A percentile compares a stretch with the other conserved stretches of the same genome.
These are phyloP conservation scores for Hanseniaspora jakobsenii DNA, from an alignment of 805 yeast genomes.

Conservation along the genomic window DNA sequence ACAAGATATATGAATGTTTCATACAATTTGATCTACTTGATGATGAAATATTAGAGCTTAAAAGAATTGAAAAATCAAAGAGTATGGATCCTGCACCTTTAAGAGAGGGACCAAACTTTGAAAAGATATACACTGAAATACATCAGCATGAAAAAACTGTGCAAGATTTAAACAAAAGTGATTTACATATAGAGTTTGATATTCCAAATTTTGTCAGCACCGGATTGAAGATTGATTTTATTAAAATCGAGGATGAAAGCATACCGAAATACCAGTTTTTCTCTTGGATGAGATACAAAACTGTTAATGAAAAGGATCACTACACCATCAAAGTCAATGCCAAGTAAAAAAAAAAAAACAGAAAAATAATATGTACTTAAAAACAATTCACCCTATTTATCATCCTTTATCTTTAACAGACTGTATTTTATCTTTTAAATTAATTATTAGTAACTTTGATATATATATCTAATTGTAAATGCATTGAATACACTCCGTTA, in stretches of 20 bases:
- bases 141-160: slow-evolving; percentile 17
- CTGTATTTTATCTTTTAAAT: too few species aligned
- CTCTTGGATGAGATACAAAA: slow-evolving; percentile 65
- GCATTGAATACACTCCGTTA: too few species aligned
- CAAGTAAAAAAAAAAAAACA: too few species aligned
- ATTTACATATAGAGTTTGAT: slow-evolving; percentile 44
- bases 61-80: slow-evolving; percentile 22
- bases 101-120: slow-evolving; percentile 26
- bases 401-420: too few species aligned
- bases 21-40: slow-evolving; percentile 36
- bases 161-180: neutral
- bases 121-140: slow-evolving; percentile 26
- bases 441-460: too few species aligned
- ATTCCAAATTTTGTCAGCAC: slow-evolving; percentile 54
- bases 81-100: slow-evolving; percentile 32
- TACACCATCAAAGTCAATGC: slow-evolving; percentile 25
- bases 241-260: slow-evolving; percentile 52
- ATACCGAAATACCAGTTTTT: slow-evolving; percentile 49
- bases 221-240: slow-evolving; percentile 53
- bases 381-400: too few species aligned
- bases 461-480: too few species aligned
- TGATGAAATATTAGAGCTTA: slow-evolving; percentile 20
- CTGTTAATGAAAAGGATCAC: slow-evolving; percentile 31
- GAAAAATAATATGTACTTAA: too few species aligned
- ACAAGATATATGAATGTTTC: slow-evolving; percentile 41